Conservation (phyloP, 129 eudicot genomes). For the Centaurea solstitialis region DNA sequence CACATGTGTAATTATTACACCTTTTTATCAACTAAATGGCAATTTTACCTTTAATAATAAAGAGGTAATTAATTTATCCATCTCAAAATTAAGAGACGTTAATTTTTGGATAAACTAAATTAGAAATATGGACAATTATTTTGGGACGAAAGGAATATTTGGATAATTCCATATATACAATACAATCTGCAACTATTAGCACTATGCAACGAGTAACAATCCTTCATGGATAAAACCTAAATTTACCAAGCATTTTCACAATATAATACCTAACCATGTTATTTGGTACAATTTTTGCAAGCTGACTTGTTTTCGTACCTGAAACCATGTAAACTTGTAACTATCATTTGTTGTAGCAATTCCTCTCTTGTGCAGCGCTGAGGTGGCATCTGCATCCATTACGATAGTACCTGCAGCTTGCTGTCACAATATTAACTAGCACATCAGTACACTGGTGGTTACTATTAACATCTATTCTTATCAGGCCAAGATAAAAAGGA, state of each 20-base stretch:
- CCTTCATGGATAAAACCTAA: too few species aligned
- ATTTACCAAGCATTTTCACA: neutral
- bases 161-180: too few species aligned
- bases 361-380: constrained; percentile 72
- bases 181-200: too few species aligned
- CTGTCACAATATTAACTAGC: constrained; percentile 35
- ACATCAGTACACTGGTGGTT: neutral
- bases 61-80: neutral
- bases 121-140: too few species aligned
- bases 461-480: neutral
- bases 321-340: constrained; percentile 72
- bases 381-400: constrained; percentile 97
- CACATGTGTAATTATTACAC: neutral
- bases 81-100: neutral
- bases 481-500: neutral
- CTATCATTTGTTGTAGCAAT: constrained; percentile 70
- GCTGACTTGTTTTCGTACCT: constrained; percentile 50
- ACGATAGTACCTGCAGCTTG: constrained; percentile 69
- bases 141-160: too few species aligned
- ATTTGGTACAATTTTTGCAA: neutral
- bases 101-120: too few species aligned
- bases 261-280: too few species aligned
- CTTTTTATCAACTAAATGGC: neutral
- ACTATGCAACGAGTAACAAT: too few species aligned
- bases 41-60: too few species aligned